Evolutionary conservation across 2,329 filamentous ascomycete species (phyloP), one percentile per base, ranked within the genome.

Genomic region (Ustilaginoidea virens): DNA sequence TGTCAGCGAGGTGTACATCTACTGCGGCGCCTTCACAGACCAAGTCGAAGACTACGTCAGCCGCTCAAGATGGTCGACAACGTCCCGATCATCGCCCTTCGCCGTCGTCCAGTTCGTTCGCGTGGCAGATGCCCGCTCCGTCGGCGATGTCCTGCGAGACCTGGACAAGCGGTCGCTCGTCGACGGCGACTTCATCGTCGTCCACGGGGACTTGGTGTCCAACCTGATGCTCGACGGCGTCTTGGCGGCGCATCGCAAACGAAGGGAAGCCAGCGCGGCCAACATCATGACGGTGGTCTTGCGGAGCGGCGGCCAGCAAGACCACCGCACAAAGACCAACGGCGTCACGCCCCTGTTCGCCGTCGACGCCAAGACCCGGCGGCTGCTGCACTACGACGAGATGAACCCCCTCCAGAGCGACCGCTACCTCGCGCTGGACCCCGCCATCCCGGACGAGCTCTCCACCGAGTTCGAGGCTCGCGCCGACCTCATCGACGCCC

Each of bases 211-310:
- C 50, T 67, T 96, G 16, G 75, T 98, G 28, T 81, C 83, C 39
- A 96, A 94, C 46, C 61, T 96, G 32, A 70, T 79, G 12, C 73
- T 98, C n/a, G 82, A 87, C 36, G 62, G 63, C 27, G 79, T 80
- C 7, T 58, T 98, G 29, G 71, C 74, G 3, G 74, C 73, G 30
- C 90, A 98, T 51, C 74, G 81, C 35, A 76, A 76, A 31, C 76
- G 90, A 34, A 73, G 85, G 34, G 70, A 77, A 46, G 74, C 75
- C 30, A 83, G 92, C 57, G 87, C 90, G 45, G 87, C 92, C 49
- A 85, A 87, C 21, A 93, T 94, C 54, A 96, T 98, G 90, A 98
- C 90, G 3, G 80, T 94, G 66, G 71, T 98, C 9, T 58, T 96
- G 34, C 70, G 83, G 25, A 78, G 86, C 48, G 80, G 76, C 7